Conservation (phyloP, 2,329 filamentous ascomycete species). For the Fusarium xylarioides region DNA sequence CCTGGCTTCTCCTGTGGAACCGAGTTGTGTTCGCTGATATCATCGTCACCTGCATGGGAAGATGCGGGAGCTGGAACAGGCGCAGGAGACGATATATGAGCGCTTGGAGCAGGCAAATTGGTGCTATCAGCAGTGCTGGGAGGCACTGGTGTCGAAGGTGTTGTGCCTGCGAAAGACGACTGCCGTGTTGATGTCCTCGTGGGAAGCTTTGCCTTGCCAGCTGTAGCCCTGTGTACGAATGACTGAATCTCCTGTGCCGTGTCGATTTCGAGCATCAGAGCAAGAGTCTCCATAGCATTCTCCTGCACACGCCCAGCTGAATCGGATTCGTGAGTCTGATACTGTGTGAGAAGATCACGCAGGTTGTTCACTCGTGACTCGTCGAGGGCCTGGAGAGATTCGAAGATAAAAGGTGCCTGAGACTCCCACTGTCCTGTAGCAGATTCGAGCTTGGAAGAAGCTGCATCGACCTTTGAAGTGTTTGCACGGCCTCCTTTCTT, state of each 20-base stretch:
- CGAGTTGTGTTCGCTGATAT: constrained; percentile 56
- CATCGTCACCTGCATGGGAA: constrained; percentile 38
- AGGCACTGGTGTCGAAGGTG: constrained; percentile 38
- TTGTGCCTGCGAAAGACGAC: constrained; percentile 49
- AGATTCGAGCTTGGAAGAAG: constrained; percentile 76
- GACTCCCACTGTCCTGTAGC: constrained; percentile 91
- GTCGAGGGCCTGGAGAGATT: constrained; percentile 89
- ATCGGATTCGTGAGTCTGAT: constrained; percentile 92
- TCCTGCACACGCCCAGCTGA: constrained; percentile 79
- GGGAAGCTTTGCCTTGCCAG: constrained; percentile 50
- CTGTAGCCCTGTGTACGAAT: constrained; percentile 62
- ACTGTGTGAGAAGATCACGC: constrained; percentile 89
- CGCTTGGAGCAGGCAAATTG: constrained; percentile 21
- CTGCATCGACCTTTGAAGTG: constrained; percentile 79
- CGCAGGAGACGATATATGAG: constrained; percentile 17
- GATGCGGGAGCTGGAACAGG: constrained; percentile 25
- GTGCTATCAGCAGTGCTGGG: constrained; percentile 41
- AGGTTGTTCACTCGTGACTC: constrained; percentile 90
- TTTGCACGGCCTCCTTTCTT: constrained; percentile 82
- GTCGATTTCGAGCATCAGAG: constrained; percentile 84
- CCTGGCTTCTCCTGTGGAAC: constrained; percentile 50
- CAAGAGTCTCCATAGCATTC: constrained; percentile 81
- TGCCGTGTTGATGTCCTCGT: constrained; percentile 54
- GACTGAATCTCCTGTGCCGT: constrained; percentile 86
- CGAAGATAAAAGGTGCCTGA: constrained; percentile 93